Evolutionary conservation across 805 yeast species (phyloP), one percentile per base, ranked within the genome.

Genomic region (Limtongozyma cylindracea): DNA sequence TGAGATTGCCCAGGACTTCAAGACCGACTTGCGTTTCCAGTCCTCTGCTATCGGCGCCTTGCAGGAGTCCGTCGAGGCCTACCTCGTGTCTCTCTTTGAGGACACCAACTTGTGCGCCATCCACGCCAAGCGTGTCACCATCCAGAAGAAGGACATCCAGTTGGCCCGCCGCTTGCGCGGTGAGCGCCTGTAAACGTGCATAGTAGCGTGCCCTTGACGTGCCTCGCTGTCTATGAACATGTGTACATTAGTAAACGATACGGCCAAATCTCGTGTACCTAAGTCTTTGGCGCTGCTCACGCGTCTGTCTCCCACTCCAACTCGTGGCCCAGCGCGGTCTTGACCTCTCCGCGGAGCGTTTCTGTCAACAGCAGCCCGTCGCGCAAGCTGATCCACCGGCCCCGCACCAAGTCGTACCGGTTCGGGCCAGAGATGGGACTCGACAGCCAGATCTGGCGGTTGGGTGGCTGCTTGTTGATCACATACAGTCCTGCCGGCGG

Each of bases 51-150:
- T 84, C 34, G 82, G 92, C 56, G 98, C 98, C 36, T 61, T 84
- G 40, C 98, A 84, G 54, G 98, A 88, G 59, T 82, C 96, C 31
- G 93, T 84, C 31, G 98, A 84, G 62, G 95, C 95, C 42, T 88
- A 80, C 65, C 61, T 88, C 40, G 94, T 84, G 24, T 77, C 93
- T 29, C 56, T 84, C 43, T 88, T 84, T 38, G 96, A 84, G 61
- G 96, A 88, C 53, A 88, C 96, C 34, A 84, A 82, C 62, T 65
- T 84, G 60, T 88, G 95, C 59, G 95, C 96, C 33, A 77, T 80
- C 37, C 98, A 84, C 56, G 98, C 96, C 43, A 84, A 88, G 70
- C 73, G 98, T 59, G 96, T 84, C 38, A 84, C 98, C 33, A 78
- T 84, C 45, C 93, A 78, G 65, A 84, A 80, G 77, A 82, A 82